Evolutionary conservation across 2,329 filamentous ascomycete species (phyloP), one percentile per base, ranked within the genome.

Genomic region (Blastomyces percursus): DNA sequence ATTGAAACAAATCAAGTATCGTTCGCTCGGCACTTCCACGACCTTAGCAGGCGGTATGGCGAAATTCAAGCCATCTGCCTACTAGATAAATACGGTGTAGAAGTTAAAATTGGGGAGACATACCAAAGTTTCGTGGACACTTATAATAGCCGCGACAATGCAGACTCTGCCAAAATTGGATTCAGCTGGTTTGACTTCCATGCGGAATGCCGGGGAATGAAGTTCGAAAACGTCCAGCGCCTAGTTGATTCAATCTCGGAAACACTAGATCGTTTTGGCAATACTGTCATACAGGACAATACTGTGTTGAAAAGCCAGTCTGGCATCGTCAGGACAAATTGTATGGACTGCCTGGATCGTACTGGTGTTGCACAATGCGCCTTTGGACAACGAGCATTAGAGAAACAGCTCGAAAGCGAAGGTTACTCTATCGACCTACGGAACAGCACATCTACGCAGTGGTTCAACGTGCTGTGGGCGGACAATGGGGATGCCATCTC

Each of bases 131-230:
- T 86, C 63, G 81, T 89, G 1, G 78, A 84, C 58, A 75, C 79
- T 30, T 78, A 93, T 61, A 96, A 94, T 66, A 80, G 86, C 8
- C 79, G 83, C 51, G 79, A 79, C 7, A 79, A 80, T 4, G 72
- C 80, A 24, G 79, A 84, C 63, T 79, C 77, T 14, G 72, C 71
- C 12, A 73, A 79, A 11, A 76, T 94, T 14, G 82, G 80, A 0
- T 95, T 96, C 70, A 90, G 96, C 71, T 99, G 94, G 94, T 99
- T 97, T 69, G 94, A 99, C 71, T 99, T 99, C 70, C 94, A 97
- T 73, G 82, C 86, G 21, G 89, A 89, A 35, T 97, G 94, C 71
- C 87, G 91, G 19, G 94, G 94, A 0, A 96, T 99, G 93, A 95
- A 91, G 68, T 99, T 97, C 70, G 93, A 97, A 71, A 97, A 97